Base-by-base conservation (phyloP, 2,329 filamentous ascomycete species). In the Chalaropsis thielavioides region DNA sequence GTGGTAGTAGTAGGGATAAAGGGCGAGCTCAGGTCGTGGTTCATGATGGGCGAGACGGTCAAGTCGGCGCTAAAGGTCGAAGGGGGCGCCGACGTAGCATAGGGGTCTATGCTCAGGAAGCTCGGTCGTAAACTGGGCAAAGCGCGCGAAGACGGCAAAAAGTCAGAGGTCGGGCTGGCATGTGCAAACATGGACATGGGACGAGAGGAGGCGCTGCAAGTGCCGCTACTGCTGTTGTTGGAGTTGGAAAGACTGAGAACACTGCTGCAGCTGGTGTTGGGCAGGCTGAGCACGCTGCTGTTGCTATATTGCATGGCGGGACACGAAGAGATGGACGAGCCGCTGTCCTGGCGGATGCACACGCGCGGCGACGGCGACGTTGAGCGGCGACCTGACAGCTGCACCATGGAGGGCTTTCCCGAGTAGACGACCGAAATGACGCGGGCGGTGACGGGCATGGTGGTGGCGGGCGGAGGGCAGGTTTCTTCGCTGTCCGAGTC, bases 371-470 rank as follows among this genome's bases (percentile, higher is more conserved):
- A 73, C 72, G 40, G 73, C 72, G 67, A 72, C 70, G 46, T 73
- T 72, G 40, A 74, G 11, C 67, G 65, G 38, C 71, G 22, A 72
- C 61, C 56, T 7, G 66, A 65, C n/a, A 84, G 74, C 68, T 84
- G 75, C 66, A 84, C 76, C 13, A 86, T 77, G 58, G 77, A 80
- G 3, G 83, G 83, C 74, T 83, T 84, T 66, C 82, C 83, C 2
- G 80, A 76, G 67, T 80, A 83, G 65, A 84, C 75, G 46, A 86
- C 81, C 0, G 82, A 83, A 13, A 86, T 81, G 1, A 80, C 76
- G 63, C 81, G 77, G 7, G 83, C 83, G 4, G 79, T 84, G 68
- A 80, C 78, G 70, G 77, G 80, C 64, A 67, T 61, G 41, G 61
- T 68, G 40, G 60, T 63, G 60, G 56, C 35, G 1, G 66, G 54